Evolutionary conservation across 1,284 basidiomycete genomes (phyloP).

Genomic region (Trametes versicolor): DNA sequence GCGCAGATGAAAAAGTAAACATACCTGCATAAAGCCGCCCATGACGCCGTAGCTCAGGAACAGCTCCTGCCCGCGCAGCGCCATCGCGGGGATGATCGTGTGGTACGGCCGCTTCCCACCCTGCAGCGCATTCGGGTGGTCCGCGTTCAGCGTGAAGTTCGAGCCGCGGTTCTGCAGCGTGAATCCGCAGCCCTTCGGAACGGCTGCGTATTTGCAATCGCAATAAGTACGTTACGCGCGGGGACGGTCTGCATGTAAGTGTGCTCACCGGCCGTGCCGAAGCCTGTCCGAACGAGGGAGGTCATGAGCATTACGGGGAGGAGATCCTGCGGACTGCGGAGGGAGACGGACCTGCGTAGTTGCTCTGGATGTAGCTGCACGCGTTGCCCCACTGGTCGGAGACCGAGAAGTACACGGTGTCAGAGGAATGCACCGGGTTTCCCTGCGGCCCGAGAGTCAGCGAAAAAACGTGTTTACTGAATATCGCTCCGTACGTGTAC

Average conservation of each 20-base stretch:
- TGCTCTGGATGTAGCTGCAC: slow-evolving; percentile 95
- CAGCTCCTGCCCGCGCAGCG: slow-evolving; percentile 82
- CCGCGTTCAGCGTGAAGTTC: slow-evolving; percentile 82
- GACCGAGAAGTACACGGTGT: slow-evolving; percentile 95
- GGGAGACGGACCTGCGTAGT: slow-evolving; percentile 74
- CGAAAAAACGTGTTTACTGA: slow-evolving; percentile 15
- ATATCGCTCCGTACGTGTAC: slow-evolving; percentile 63
- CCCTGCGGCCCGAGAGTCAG: slow-evolving; percentile 58
- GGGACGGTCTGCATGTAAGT: background rate
- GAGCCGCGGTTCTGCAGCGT: slow-evolving; percentile 95
- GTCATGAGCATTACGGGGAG: slow-evolving; percentile 9
- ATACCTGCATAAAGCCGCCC: slow-evolving; percentile 94
- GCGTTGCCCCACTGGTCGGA: slow-evolving; percentile 93
- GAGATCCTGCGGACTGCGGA: slow-evolving; percentile 3
- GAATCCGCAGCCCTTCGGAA: slow-evolving; percentile 94
- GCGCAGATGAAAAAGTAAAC: slow-evolving; percentile 11
- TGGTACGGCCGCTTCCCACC: slow-evolving; percentile 94
- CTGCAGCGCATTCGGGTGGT: slow-evolving; percentile 85
- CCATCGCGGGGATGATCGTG: slow-evolving; percentile 95
- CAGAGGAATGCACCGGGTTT: slow-evolving; percentile 82
- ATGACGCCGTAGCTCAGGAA: slow-evolving; percentile 93
- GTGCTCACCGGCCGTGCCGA: slow-evolving; percentile 75
- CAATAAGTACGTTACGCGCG: background rate
- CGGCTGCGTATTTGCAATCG: slow-evolving; percentile 54
- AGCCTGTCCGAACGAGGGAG: slow-evolving; percentile 53